Evolutionary conservation across 768 basidiomycete genomes (phyloP), one percentile per base, ranked within the genome.

Genomic region (Phylloporus sp.): DNA sequence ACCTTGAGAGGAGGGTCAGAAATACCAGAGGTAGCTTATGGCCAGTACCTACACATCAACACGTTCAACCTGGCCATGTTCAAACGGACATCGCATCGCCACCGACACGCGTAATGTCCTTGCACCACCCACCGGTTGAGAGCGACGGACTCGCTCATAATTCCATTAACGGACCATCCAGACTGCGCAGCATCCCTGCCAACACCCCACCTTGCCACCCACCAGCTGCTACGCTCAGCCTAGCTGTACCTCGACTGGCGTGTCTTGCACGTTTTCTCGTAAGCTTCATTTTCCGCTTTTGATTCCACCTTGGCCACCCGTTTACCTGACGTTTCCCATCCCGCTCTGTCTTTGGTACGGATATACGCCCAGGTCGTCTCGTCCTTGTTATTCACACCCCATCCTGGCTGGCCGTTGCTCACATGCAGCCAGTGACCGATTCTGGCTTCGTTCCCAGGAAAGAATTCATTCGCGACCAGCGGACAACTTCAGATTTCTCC

Each of bases 381-480:
- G 47, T 52, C 56, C 46, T 59, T 31, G 27, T 49, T 50, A 40
- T 59, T 57, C 58, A 59, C 52, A 57, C 52, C 54, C 50, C 55
- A 57, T 49, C 64, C 54, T 56, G 62, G 64, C 53, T 43, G 58
- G 31, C 60, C 54, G 53, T 59, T 63, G 48, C 47, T 56, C 55
- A 61, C 58, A 69, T 69, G 68, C 68, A 65, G 48, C 65, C 61
- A 56, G 63, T 53, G 49, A 59, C 77, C 49, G 78, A 80, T 45
- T 66, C 75, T 56, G 72, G 75, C 47, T 85, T 89, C 56, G 75
- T 76, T 31, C 88, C 88, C 20, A 71, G 88, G 61, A 84, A 80
- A 62, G 88, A 90, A 69, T 90, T 90, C 66, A 70, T 85, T 53
- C 80, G 77, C 31, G 80, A 86, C 60, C 76, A 76, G 47, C 74